Evolutionary conservation across 2,329 filamentous ascomycete genomes (phyloP), one percentile per base, ranked within the genome.

Genomic region (Fusarium torreyae): DNA sequence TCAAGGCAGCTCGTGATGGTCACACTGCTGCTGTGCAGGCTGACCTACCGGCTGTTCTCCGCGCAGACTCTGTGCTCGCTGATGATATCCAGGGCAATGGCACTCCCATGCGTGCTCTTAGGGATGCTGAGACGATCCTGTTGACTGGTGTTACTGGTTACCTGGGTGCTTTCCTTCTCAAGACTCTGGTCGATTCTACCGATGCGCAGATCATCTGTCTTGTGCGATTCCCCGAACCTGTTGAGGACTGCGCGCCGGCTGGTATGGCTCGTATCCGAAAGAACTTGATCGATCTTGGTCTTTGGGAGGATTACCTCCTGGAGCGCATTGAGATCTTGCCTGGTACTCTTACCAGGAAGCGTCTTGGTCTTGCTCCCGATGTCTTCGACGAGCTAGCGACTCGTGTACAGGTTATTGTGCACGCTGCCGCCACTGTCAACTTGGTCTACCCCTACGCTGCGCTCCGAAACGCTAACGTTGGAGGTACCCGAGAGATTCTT

Each of bases 361-460:
- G 88, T 2, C 85, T 95, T 17, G 92, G 92, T 53, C 85, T 94
- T 20, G 84, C 89, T 0, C 85, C 87, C 0, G 87, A 91, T 14
- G 84, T 82, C 0, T 94, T 93, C 70, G 85, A 90, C 24, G 84
- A 89, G 28, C 83, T 94, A 9, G 89, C 89, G 2, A 78, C 82
- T 13, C 87, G 89, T 8, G 84, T 93, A 1, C 85, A 94, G 65
- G 92, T 94, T 36, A 91, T 95, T 58, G 84, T 94, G 2, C 92
- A 95, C 75, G 90, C 92, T 36, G 92, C 89, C 26, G 92, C 92
- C 7, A 92, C 90, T 1, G 92, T 95, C 74, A 94, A 94, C 75
- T 82, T 95, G 49, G 91, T 95, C 0, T 94, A 95, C 70, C 92
- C 92, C 0, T 94, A 94, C 70, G 92, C 92, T 42, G 91, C 92